Conservation (phyloP, 2,329 filamentous ascomycete genomes). For the Neocucurbitaria cava region DNA sequence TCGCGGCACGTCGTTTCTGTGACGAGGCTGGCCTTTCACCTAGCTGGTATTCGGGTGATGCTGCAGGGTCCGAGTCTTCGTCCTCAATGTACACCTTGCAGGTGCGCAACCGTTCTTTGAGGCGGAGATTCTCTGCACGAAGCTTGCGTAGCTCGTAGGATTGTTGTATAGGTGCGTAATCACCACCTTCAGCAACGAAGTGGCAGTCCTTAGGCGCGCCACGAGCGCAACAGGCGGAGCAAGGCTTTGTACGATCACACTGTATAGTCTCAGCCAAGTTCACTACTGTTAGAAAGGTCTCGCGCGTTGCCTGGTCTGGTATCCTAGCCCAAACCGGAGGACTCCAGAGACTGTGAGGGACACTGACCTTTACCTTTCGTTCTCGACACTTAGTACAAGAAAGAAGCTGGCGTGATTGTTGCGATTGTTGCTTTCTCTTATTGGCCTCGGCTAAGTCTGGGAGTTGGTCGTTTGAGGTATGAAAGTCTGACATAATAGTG, state of each 20-base stretch:
- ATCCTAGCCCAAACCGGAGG: background rate
- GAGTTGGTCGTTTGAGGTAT: conserved; percentile 14
- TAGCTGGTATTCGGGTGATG: conserved; percentile 28
- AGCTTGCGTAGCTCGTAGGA: conserved; percentile 57
- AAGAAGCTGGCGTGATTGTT: conserved; percentile 53
- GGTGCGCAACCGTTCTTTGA: conserved; percentile 52
- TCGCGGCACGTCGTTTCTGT: conserved; percentile 30
- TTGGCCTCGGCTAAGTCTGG: conserved; percentile 10
- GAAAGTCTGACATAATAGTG: conserved; percentile 19
- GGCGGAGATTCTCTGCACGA: conserved; percentile 53
- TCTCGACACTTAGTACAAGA: conserved; percentile 59
- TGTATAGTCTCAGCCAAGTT: conserved; percentile 16
- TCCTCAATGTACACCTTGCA: conserved; percentile 46
- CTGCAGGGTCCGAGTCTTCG: conserved; percentile 39
- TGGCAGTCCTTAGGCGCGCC: conserved; percentile 57
- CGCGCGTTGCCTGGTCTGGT: background rate
- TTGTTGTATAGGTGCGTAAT: conserved; percentile 56
- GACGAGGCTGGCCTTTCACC: conserved; percentile 27
- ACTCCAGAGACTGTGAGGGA: background rate
- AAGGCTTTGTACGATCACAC: conserved; percentile 59
- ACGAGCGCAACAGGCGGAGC: conserved; percentile 57
- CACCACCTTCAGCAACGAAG: conserved; percentile 55
- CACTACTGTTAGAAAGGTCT: background rate
- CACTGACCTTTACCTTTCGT: conserved; percentile 56
- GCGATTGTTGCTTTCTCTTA: conserved; percentile 48